phyloP scores from a whole-genome alignment of 2,329 filamentous ascomycete genomes.

The Diaporthe nobilis region DNA sequence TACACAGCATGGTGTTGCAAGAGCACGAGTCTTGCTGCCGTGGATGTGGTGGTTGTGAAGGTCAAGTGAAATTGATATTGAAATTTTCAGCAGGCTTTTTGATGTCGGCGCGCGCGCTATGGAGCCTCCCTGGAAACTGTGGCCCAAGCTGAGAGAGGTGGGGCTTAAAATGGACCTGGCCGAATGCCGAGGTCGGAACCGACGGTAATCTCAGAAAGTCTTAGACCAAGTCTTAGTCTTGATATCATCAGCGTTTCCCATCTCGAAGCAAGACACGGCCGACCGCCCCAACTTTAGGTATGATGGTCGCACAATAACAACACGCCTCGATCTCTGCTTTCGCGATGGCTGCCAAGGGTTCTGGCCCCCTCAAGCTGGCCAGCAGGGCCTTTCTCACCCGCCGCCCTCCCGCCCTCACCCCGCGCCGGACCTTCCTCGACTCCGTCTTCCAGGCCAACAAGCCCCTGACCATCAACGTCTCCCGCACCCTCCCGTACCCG shows the following conservation, averaged over 20 bases:
- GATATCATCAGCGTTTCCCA: slow-evolving; percentile 24
- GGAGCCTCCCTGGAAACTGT: slow-evolving; percentile 17
- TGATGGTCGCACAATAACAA: slow-evolving; percentile 32
- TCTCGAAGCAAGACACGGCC: not conserved
- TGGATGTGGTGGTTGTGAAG: not conserved
- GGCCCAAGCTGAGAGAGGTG: slow-evolving; percentile 24
- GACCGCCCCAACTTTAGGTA: not conserved
- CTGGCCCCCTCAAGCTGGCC: slow-evolving; percentile 34
- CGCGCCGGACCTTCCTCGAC: slow-evolving; percentile 41
- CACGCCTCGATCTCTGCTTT: not conserved
- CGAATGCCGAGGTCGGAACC: slow-evolving; percentile 40
- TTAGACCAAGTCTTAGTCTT: slow-evolving; percentile 22
- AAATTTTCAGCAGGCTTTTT: slow-evolving; percentile 40
- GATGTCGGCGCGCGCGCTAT: slow-evolving; percentile 13
- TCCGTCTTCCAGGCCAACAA: slow-evolving; percentile 60
- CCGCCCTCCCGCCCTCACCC: not conserved
- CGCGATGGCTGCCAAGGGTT: slow-evolving; percentile 37
- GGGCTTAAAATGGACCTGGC: not conserved
- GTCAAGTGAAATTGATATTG: not conserved
- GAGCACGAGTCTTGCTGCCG: slow-evolving; percentile 26
- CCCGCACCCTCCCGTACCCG: slow-evolving; percentile 83
- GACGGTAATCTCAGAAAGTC: slow-evolving; percentile 13
- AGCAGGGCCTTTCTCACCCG: slow-evolving; percentile 7
- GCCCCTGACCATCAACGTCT: slow-evolving; percentile 72
- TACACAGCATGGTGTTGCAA: slow-evolving; percentile 37